A percentile compares a stretch with the other conserved stretches of the same genome.
Conservation (phyloP, 2,329 filamentous ascomycete genomes). For the Tolypocladium guangdongense region DNA sequence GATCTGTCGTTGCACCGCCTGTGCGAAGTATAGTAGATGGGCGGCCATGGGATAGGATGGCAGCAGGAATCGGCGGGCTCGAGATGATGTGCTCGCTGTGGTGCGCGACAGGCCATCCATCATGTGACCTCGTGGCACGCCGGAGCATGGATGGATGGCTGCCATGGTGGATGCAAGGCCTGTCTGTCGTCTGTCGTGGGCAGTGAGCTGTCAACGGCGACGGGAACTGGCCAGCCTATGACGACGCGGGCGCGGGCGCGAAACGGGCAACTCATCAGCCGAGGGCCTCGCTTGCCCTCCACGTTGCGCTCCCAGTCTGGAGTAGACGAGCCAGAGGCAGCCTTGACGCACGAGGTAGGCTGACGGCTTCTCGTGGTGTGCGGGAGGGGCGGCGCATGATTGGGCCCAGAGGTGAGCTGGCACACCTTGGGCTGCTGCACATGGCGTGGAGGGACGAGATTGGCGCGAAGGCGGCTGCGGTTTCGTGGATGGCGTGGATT, state of each 20-base stretch:
- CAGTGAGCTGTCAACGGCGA: not conserved
- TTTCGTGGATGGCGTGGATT: slow-evolving; percentile 12
- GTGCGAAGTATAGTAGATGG: not conserved
- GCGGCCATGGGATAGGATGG: not conserved
- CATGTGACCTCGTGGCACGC: not conserved
- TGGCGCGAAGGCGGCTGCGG: slow-evolving; percentile 7
- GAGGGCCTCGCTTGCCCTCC: not conserved
- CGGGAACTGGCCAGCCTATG: not conserved
- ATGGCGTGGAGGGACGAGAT: slow-evolving; percentile 18
- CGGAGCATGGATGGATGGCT: not conserved
- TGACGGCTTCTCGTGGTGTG: not conserved
- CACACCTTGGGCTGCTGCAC: slow-evolving; percentile 9
- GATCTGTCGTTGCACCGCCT: slow-evolving; percentile 2
- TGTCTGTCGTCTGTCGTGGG: too few species aligned
- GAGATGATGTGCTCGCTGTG: slow-evolving; percentile 1
- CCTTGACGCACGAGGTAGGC: not conserved
- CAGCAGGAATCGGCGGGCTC: not conserved
- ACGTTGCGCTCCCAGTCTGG: not conserved
- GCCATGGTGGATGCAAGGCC: too few species aligned
- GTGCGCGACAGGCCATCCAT: not conserved
- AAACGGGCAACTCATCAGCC: not conserved
- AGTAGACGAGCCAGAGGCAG: not conserved
- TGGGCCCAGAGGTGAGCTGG: slow-evolving; percentile 14
- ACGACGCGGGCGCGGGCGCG: not conserved
- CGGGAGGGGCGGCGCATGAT: slow-evolving; percentile 14